Conservation (phyloP, 495 filamentous ascomycete genomes). For the Aspergillus diversus region DNA sequence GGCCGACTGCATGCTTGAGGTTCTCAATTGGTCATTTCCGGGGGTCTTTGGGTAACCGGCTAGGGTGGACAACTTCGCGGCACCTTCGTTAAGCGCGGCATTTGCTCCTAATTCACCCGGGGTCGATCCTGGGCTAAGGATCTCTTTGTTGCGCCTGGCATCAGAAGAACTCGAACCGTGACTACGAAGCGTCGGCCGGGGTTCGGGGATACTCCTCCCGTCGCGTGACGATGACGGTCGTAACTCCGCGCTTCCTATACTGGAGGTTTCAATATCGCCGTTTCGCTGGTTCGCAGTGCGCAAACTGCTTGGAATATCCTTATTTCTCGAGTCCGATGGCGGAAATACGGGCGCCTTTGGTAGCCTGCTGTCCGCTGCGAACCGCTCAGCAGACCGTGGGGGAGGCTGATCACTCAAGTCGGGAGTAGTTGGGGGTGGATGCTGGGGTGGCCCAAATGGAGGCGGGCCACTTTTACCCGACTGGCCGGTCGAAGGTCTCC, state of each 20-base stretch:
- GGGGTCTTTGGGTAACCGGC: constrained; percentile 21
- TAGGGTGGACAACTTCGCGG: constrained; percentile 23
- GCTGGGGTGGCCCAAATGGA: constrained; percentile 29
- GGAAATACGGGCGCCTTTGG: constrained; percentile 26
- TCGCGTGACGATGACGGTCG: constrained; percentile 38
- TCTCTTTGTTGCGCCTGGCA: constrained; percentile 34
- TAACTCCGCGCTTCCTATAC: constrained; percentile 22
- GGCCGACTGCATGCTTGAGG: constrained; percentile 15
- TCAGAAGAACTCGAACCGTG: constrained; percentile 26
- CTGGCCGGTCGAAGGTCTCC: constrained; percentile 45
- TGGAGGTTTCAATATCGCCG: constrained; percentile 24
- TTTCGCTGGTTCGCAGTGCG: constrained; percentile 13
- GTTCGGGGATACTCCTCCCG: constrained; percentile 27
- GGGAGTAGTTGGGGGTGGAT: constrained; percentile 24
- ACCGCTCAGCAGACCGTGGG: constrained; percentile 32
- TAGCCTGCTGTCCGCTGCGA: constrained; percentile 25
- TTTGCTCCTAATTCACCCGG: constrained; percentile 33
- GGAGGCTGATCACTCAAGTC: constrained; percentile 32
- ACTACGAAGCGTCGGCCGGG: constrained; percentile 23
- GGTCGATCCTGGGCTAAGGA: constrained; percentile 33
- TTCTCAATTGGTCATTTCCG: constrained; percentile 24
- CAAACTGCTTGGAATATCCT: constrained; percentile 30
- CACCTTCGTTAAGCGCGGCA: constrained; percentile 30
- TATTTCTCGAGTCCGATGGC: constrained; percentile 30
- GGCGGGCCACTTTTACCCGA: constrained; percentile 32